Conservation (phyloP, 441 rosid species). For the Jatropha multifida region DNA sequence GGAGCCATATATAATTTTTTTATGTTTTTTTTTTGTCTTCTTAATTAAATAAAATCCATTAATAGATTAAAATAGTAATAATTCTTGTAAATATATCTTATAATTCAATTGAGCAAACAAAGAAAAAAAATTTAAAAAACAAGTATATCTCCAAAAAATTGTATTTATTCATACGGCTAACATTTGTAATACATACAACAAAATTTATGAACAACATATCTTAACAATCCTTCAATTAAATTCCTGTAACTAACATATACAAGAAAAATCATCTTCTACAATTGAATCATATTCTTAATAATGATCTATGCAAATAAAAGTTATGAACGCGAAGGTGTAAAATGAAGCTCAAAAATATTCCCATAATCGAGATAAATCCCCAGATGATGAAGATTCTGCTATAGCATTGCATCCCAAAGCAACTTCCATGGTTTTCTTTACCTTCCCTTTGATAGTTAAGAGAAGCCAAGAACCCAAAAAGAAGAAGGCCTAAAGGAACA, state of each 20-base stretch:
- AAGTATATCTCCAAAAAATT: too few relatives aligned
- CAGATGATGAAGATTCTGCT: constrained; percentile 23
- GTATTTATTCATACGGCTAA: too few relatives aligned
- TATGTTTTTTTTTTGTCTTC: too few relatives aligned
- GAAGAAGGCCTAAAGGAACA: constrained; percentile 28
- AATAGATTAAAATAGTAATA: too few relatives aligned
- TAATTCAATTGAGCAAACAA: too few relatives aligned
- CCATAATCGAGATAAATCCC: constrained; percentile 30
- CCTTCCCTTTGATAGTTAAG: constrained; percentile 13
- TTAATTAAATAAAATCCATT: too few relatives aligned
- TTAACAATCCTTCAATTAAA: too few relatives aligned
- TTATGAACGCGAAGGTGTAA: constrained; percentile 19
- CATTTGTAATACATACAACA: background rate
- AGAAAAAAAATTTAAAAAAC: too few relatives aligned
- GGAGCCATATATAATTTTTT: too few relatives aligned
- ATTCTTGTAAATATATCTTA: too few relatives aligned
- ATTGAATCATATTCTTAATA: background rate
- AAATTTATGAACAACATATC: background rate
- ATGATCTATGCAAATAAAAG: background rate
- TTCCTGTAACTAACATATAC: too few relatives aligned
- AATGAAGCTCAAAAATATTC: constrained; percentile 23
- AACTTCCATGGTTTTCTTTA: background rate
- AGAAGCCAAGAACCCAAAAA: constrained; percentile 30
- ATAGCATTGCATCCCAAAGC: constrained; percentile 27
- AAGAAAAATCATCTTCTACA: background rate